phyloP scores from a whole-genome alignment of 768 basidiomycete genomes.

The Cystofilobasidium capitatum region DNA sequence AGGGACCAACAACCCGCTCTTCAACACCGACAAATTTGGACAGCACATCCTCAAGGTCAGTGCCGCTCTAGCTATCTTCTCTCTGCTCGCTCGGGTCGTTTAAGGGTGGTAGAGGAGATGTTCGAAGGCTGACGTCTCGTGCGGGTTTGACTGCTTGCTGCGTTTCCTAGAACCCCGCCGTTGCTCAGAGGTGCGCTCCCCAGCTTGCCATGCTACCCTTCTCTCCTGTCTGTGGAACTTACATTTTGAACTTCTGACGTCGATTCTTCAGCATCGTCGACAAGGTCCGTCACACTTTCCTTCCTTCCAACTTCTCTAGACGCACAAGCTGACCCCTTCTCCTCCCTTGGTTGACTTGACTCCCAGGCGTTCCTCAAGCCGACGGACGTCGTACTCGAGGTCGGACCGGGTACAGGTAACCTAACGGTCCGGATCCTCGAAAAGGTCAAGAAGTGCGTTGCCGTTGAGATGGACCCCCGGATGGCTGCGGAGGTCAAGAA shows the following conservation, averaged over 20 bases:
- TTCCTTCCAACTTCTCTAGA: conserved; percentile 5
- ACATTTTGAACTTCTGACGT: not conserved
- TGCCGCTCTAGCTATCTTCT: conserved; percentile 25
- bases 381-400: conserved; percentile 92
- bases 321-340: not conserved
- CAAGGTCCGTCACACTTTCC: conserved; percentile 42
- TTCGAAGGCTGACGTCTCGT: conserved; percentile 10
- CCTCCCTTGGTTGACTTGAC: conserved; percentile 15
- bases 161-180: conserved; percentile 19
- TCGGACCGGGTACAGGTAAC: conserved; percentile 55
- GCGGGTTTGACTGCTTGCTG: conserved; percentile 15
- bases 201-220: not conserved
- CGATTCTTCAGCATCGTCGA: conserved; percentile 50
- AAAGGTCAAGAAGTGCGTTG: conserved; percentile 82
- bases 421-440: conserved; percentile 87
- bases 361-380: conserved; percentile 76
- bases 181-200: conserved; percentile 18
- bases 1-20: conserved; percentile 61
- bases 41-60: conserved; percentile 92
- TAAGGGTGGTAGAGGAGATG: not conserved
- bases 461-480: conserved; percentile 85
- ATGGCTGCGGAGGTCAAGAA: conserved; percentile 98
- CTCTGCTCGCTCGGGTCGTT: not conserved
- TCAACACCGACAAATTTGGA: conserved; percentile 86
- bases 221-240: not conserved